Base-by-base conservation (phyloP, 2,329 filamentous ascomycete species). In the Pestalotiopsis sp. region DNA sequence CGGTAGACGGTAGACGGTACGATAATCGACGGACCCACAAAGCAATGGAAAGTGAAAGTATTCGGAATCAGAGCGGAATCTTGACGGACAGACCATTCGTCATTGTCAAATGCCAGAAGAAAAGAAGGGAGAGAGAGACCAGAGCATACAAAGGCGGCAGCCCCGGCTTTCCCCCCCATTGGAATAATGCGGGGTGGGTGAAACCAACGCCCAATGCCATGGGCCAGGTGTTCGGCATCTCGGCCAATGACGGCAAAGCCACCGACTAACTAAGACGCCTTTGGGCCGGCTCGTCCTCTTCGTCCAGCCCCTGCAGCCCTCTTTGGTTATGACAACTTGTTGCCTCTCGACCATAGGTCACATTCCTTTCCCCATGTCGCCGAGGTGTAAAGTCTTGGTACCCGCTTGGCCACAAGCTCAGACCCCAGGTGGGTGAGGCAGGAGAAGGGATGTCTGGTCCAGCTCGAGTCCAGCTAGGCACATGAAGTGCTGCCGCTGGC, bases 201-300 rank as follows among this genome's bases (percentile, higher is more conserved):
- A 36, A 36, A 36, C n/a, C 27, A 27, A 52, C 61, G 38, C 65
- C 45, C 12, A 60, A 56, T 52, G 57, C 31, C 57, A 25, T 60
- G 40, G 59, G 59, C 36, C 20, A 63, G 20, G 65, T 70, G 72
- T 72, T 78, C 83, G 83, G 83, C 76, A 83, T 80, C 79, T 83
- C 80, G 83, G 80, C 81, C 83, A 83, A 83, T 83, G 78, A 79
- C 78, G 79, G 80, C 77, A 70, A 68, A 68, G 73, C 62, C 71
- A 66, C 59, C 68, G 73, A 65, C 72, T 71, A 68, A 72, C 70
- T 73, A 69, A 70, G 66, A 68, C 68, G 74, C 80, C 80, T 74
- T 81, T 81, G 76, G 80, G 76, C 80, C 80, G 80, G 80, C 36
- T 45, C 38, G 72, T 71, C 72, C 70, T 72, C 66, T 49, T 65